Conservation (phyloP, 2,329 filamentous ascomycete species). For the Delphinella strobiligena region DNA sequence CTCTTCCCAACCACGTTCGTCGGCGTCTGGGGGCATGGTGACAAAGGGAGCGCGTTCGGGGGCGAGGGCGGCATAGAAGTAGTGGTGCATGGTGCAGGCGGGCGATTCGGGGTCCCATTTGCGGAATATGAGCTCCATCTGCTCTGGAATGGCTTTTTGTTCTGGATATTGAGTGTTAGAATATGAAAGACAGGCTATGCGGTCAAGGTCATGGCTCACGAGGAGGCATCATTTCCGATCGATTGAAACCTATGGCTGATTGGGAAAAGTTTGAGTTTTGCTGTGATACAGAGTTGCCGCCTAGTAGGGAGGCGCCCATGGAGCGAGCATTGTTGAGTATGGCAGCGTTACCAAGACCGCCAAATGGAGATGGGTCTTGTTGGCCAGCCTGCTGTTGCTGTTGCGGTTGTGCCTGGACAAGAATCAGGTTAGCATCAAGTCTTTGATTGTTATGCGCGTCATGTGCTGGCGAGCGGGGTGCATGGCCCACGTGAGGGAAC, state of each 20-base stretch:
- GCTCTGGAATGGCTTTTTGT: conserved; percentile 63
- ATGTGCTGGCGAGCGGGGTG: too few relatives aligned
- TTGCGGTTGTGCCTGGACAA: too few relatives aligned
- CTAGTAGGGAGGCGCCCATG: conserved; percentile 11
- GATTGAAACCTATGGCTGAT: conserved; percentile 5
- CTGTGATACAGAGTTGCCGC: conserved; percentile 20
- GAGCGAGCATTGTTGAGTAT: conserved; percentile 12
- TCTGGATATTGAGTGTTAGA: conserved; percentile 18
- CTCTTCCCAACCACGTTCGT: conserved; percentile 72
- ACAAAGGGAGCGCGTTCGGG: conserved; percentile 65
- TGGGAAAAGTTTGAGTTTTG: conserved; percentile 15
- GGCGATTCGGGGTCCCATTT: conserved; percentile 63
- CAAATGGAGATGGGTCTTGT: conserved; percentile 15
- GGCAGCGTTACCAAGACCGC: conserved; percentile 15
- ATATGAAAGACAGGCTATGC: neutral
- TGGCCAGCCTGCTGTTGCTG: conserved; percentile 27
- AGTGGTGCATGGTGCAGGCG: conserved; percentile 65
- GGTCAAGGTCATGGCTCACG: conserved; percentile 3
- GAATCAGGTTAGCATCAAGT: too few relatives aligned
- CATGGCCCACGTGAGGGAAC: too few relatives aligned
- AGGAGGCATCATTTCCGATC: conserved; percentile 9
- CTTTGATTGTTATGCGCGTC: too few relatives aligned
- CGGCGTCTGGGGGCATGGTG: conserved; percentile 56
- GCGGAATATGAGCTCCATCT: conserved; percentile 55
- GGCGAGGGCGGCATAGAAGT: conserved; percentile 79